Evolutionary conservation across 2,329 filamentous ascomycete genomes (phyloP).

Genomic region (Plectosphaerella plurivora): DNA sequence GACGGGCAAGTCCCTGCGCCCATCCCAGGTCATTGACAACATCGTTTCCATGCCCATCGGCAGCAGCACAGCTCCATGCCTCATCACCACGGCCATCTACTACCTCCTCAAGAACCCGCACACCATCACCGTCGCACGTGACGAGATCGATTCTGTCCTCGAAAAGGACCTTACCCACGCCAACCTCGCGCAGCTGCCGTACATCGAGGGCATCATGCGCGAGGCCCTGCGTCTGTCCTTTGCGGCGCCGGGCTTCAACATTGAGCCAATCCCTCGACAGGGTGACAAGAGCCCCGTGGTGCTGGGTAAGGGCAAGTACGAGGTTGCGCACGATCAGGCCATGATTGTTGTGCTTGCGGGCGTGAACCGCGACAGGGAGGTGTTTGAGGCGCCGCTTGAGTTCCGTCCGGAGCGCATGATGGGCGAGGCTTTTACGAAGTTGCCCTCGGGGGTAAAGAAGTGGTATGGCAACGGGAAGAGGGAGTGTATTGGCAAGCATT

Average conservation of each 20-base stretch:
- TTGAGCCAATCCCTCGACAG: constrained; percentile 39
- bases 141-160: constrained; percentile 46
- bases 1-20: constrained; percentile 52
- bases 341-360: constrained; percentile 46
- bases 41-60: constrained; percentile 65
- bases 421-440: constrained; percentile 34
- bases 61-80: constrained; percentile 43
- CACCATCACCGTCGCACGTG: constrained; percentile 41
- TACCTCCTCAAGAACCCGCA: constrained; percentile 47
- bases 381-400: constrained; percentile 40
- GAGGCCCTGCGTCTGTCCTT: constrained; percentile 51
- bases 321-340: constrained; percentile 41
- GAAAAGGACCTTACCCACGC: constrained; percentile 36
- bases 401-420: constrained; percentile 47
- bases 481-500: constrained; percentile 47
- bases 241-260: constrained; percentile 51
- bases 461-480: constrained; percentile 49
- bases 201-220: constrained; percentile 48
- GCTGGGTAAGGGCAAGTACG: constrained; percentile 42
- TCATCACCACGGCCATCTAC: constrained; percentile 41
- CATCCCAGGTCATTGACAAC: constrained; percentile 62
- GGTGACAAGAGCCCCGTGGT: constrained; percentile 39
- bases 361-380: constrained; percentile 42
- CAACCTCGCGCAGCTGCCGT: constrained; percentile 46
- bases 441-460: constrained; percentile 42